Conservation (phyloP, 1,139 yeast genomes). For the Komagataea norvegica region DNA sequence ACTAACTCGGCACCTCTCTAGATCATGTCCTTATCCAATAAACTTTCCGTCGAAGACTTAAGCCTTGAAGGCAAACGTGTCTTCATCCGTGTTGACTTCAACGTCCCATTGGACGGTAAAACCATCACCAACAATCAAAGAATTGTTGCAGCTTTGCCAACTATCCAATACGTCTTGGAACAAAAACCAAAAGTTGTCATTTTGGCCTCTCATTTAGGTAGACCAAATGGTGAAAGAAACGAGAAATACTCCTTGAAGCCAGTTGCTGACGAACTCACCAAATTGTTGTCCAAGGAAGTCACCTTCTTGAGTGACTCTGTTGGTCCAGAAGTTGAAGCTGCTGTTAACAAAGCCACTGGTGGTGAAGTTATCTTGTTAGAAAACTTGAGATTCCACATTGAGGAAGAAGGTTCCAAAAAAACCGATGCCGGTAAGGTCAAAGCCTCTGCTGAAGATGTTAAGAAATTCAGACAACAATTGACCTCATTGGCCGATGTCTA, state of each 20-base stretch:
- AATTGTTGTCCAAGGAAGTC: conserved; percentile 65
- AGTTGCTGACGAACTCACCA: conserved; percentile 78
- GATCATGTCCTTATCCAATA: conserved; percentile 82
- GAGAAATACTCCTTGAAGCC: conserved; percentile 89
- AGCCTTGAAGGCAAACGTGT: conserved; percentile 84
- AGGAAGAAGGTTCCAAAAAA: conserved; percentile 93
- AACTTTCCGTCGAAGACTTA: conserved; percentile 87
- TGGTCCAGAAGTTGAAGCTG: conserved; percentile 77
- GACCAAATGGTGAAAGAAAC: conserved; percentile 89
- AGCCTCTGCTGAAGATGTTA: conserved; percentile 80
- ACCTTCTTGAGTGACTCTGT: conserved; percentile 83
- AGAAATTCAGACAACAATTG: conserved; percentile 79
- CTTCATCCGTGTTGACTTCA: conserved; percentile 95
- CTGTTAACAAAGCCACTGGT: conserved; percentile 60
- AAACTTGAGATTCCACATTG: conserved; percentile 94
- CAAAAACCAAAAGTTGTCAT: conserved; percentile 85
- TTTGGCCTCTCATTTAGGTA: conserved; percentile 93
- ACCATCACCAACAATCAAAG: conserved; percentile 98
- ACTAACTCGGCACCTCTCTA: not conserved
- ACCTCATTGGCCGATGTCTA: conserved; percentile 91
- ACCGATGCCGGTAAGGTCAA: conserved; percentile 85
- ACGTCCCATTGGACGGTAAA: conserved; percentile 93
- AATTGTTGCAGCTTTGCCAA: conserved; percentile 96
- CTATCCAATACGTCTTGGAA: conserved; percentile 87
- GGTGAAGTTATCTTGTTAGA: conserved; percentile 76